Evolutionary conservation across 345 rosid species (phyloP), one percentile per base, ranked within the genome.

Genomic region (Bretschneidera sinensis): DNA sequence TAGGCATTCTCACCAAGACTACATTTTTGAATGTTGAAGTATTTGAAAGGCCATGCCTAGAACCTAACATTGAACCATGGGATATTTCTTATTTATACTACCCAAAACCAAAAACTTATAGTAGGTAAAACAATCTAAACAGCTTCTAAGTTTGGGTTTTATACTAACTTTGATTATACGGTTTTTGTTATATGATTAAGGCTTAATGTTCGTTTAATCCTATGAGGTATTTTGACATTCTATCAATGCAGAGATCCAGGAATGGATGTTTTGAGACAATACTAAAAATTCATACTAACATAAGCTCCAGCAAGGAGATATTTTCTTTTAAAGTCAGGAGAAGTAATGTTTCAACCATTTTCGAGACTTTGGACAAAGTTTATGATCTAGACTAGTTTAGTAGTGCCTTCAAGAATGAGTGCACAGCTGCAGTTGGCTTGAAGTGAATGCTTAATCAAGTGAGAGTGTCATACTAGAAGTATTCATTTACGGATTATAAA

Each of bases 361-460:
- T 80, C 0, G 92, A 88, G 82, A 88, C 94, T 6, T 74, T 95
- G 80, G 97, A 95, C 51, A 74, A 78, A 66, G 70, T 91, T 7
- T 95, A 88, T 78, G 83, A 86, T 67, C 77, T 95, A 24, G 99
- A 95, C 71, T 88, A 95, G 99, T 63, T 82, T 35, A 91, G 86
- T 72, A 91, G 99, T 76, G 96, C 97, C 62, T 86, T 96, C n/a
- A 95, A 88, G 84, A 91, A 95, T 21, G 97, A 91, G 79, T 95
- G 97, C 61, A 88, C 96, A 2, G 86, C 96, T 64, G 97, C 97
- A 0, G 97, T 88, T 76, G 99, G 99, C 50, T 75, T 95, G 57
- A 95, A 95, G 75, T 95, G 99, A 97, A 95, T 95, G 99, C 99
- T 95, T 72, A 95, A 95, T 82, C 97, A 95, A 91, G 97, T 91